Percentiles rank a stretch among this genome's conserved stretches.
Conservation (phyloP, 2,329 filamentous ascomycete species). For the Geosmithia putterillii region DNA sequence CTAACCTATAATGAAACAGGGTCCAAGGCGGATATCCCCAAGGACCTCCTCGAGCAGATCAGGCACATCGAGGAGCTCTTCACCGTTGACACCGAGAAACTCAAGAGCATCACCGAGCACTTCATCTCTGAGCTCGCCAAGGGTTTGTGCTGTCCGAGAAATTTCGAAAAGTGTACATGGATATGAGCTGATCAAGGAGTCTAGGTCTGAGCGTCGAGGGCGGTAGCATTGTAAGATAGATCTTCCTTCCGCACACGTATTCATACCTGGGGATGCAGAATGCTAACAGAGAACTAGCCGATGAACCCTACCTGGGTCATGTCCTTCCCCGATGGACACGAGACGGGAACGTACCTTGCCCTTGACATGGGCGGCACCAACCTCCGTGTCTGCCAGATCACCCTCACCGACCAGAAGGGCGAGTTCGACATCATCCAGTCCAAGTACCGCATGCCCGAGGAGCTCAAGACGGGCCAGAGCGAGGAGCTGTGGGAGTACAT, state of each 20-base stretch:
- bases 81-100: constrained; percentile 61
- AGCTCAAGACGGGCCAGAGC: constrained; percentile 72
- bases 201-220: constrained; percentile 74
- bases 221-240: constrained; percentile 70
- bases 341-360: constrained; percentile 78
- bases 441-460: constrained; percentile 89
- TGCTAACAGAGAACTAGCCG: constrained; percentile 39
- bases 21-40: constrained; percentile 83
- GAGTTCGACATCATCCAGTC: constrained; percentile 93
- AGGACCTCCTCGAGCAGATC: constrained; percentile 70
- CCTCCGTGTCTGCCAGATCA: constrained; percentile 86
- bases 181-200: background rate
- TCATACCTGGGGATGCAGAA: background rate
- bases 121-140: constrained; percentile 83
- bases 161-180: background rate
- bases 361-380: constrained; percentile 97
- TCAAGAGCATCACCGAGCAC: constrained; percentile 83
- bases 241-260: constrained; percentile 6
- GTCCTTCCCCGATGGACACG: constrained; percentile 73
- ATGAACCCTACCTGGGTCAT: constrained; percentile 99
- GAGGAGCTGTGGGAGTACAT: constrained; percentile 94
- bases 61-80: constrained; percentile 75
- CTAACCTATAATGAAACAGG: constrained; percentile 33
- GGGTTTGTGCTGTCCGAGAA: constrained; percentile 30
- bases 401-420: constrained; percentile 73